Conservation (phyloP, 1,284 basidiomycete species). For the Cryptococcus jaspeensis region DNA sequence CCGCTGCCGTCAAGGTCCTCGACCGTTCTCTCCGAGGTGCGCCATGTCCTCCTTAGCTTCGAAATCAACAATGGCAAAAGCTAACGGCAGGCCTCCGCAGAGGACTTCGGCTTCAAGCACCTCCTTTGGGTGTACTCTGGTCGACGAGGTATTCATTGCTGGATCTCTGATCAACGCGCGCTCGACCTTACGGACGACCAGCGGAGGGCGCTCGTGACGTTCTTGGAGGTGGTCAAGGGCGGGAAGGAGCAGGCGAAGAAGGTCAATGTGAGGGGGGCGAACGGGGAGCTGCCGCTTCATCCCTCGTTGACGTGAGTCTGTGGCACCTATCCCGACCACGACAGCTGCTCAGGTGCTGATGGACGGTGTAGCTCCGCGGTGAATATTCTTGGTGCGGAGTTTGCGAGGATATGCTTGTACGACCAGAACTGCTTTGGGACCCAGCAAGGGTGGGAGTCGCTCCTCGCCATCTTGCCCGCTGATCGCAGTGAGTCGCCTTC, state of each 20-base stretch:
- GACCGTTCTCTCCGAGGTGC: conserved; percentile 70
- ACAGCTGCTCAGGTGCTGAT: conserved; percentile 2
- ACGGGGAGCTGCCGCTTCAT: conserved; percentile 59
- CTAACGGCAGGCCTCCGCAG: conserved; percentile 26
- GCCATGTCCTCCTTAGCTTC: conserved; percentile 10
- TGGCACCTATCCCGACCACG: neutral
- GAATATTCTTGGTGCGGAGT: conserved; percentile 59
- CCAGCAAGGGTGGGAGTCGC: conserved; percentile 68
- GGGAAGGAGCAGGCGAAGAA: conserved; percentile 81
- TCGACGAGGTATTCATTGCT: conserved; percentile 95
- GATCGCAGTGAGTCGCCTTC: conserved; percentile 54
- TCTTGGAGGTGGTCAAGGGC: conserved; percentile 81
- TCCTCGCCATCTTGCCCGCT: conserved; percentile 71
- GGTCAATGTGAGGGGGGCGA: conserved; percentile 63
- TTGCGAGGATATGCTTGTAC: conserved; percentile 68
- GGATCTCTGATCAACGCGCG: conserved; percentile 90
- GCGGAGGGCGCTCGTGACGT: conserved; percentile 78
- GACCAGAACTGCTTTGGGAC: conserved; percentile 85
- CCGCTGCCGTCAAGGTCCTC: conserved; percentile 85
- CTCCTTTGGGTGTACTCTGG: conserved; percentile 99
- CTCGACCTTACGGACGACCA: conserved; percentile 89
- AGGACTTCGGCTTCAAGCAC: conserved; percentile 72
- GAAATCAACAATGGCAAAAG: neutral
- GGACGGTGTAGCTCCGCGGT: conserved; percentile 55
- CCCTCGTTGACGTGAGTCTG: conserved; percentile 66